A percentile compares a stretch with the other conserved stretches of the same genome.
Evolutionary conservation across 495 filamentous ascomycete genomes (phyloP).

Genomic region (Mycothermus thermophilus): DNA sequence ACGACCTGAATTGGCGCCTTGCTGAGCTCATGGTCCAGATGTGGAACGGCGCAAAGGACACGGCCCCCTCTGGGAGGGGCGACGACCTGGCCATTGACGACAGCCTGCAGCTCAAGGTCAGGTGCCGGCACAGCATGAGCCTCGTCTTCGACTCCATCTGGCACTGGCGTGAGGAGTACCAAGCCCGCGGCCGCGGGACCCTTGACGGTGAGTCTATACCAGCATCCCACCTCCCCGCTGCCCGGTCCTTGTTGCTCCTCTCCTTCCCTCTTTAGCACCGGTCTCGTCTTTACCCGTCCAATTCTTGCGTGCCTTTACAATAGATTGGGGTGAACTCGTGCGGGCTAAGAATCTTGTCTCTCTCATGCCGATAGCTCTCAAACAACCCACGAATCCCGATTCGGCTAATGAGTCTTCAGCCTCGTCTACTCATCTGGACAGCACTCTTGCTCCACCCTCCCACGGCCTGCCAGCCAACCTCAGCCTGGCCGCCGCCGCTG

Average conservation of each 20-base stretch:
- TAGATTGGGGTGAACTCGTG: conserved; percentile 12
- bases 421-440: conserved; percentile 47
- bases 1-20: conserved; percentile 73
- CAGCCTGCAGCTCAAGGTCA: conserved; percentile 68
- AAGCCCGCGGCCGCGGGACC: conserved; percentile 59
- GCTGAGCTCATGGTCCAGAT: conserved; percentile 86
- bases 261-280: conserved; percentile 2
- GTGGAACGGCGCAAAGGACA: conserved; percentile 62
- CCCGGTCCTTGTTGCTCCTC: not conserved
- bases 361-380: conserved; percentile 47
- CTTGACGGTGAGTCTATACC: conserved; percentile 55
- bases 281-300: not conserved
- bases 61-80: conserved; percentile 25
- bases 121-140: conserved; percentile 86
- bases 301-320: too few relatives aligned
- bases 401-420: conserved; percentile 59
- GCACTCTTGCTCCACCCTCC: conserved; percentile 33
- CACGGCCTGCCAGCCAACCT: conserved; percentile 20
- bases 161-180: conserved; percentile 83
- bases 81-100: conserved; percentile 45
- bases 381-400: conserved; percentile 79
- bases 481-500: conserved; percentile 13
- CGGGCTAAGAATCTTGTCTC: conserved; percentile 22
- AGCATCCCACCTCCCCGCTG: not conserved
- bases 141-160: conserved; percentile 85